phyloP scores from a whole-genome alignment of 23 red algal species.

The Gracilaria domingensis region DNA sequence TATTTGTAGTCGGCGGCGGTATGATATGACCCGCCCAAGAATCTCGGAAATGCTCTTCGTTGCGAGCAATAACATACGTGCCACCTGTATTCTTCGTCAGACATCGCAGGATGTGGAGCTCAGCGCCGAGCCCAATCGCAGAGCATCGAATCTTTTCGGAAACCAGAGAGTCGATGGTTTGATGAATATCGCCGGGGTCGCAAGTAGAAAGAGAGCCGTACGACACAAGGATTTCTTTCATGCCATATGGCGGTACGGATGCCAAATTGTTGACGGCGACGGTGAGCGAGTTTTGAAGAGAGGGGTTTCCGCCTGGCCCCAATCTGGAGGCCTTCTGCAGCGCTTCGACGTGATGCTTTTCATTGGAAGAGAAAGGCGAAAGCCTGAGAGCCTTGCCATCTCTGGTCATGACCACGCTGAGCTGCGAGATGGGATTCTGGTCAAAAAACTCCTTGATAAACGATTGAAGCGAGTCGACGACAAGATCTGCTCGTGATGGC shows the following conservation, averaged over 20 bases:
- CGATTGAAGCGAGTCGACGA: slow-evolving; percentile 34
- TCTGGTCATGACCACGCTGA: slow-evolving; percentile 78
- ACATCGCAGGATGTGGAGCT: slow-evolving; percentile 81
- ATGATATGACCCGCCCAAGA: slow-evolving; percentile 53
- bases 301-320: slow-evolving; percentile 77
- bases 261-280: slow-evolving; percentile 61
- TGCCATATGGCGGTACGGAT: slow-evolving; percentile 88
- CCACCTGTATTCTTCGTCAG: slow-evolving; percentile 69
- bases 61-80: slow-evolving; percentile 73
- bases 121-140: slow-evolving; percentile 85
- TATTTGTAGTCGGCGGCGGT: slow-evolving; percentile 63
- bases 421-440: slow-evolving; percentile 96
- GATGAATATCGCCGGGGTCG: slow-evolving; percentile 92
- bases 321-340: slow-evolving; percentile 60
- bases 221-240: slow-evolving; percentile 80
- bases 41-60: slow-evolving; percentile 88
- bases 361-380: slow-evolving; percentile 61
- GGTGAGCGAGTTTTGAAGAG: slow-evolving; percentile 90
- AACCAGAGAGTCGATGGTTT: slow-evolving; percentile 68
- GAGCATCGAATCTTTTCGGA: slow-evolving; percentile 72
- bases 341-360: slow-evolving; percentile 77
- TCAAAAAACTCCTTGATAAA: slow-evolving; percentile 89
- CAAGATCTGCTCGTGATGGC: slow-evolving; percentile 79
- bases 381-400: slow-evolving; percentile 77
- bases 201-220: slow-evolving; percentile 90